phyloP scores from a whole-genome alignment of 805 yeast genomes.

The Yamadazyma scolyti region DNA sequence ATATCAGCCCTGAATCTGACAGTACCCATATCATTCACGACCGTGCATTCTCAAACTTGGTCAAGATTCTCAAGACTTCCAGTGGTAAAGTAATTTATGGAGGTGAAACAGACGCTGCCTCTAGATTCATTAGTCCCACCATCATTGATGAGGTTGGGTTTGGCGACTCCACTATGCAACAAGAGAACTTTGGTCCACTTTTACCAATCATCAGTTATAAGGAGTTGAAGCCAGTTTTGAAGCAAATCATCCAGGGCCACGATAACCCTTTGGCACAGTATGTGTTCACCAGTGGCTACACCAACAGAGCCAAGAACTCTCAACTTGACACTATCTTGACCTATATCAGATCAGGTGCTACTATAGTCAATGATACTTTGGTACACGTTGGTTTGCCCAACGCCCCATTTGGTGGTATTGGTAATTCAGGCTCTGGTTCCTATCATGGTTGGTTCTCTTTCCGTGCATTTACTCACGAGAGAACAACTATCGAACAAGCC shows the following conservation, averaged over 20 bases:
- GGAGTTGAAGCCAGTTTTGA: slow-evolving; percentile 41
- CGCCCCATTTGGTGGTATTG: slow-evolving; percentile 92
- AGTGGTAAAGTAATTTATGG: slow-evolving; percentile 52
- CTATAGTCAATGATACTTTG: slow-evolving; percentile 65
- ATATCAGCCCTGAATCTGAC: slow-evolving; percentile 18
- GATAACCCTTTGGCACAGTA: slow-evolving; percentile 84
- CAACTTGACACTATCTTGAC: slow-evolving; percentile 40
- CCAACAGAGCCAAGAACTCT: slow-evolving; percentile 43
- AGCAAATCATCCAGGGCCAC: slow-evolving; percentile 41
- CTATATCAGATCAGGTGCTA: slow-evolving; percentile 67
- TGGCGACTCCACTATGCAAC: slow-evolving; percentile 68
- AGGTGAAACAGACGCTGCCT: slow-evolving; percentile 33
- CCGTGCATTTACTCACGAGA: slow-evolving; percentile 68
- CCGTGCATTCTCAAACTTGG: slow-evolving; percentile 48
- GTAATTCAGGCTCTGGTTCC: slow-evolving; percentile 75
- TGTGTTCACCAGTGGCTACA: slow-evolving; percentile 50
- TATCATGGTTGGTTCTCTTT: slow-evolving; percentile 65
- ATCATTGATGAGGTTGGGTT: slow-evolving; percentile 59
- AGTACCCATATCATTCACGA: slow-evolving; percentile 62
- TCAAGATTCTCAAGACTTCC: slow-evolving; percentile 40
- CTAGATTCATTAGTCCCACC: slow-evolving; percentile 68
- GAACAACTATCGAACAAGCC: slow-evolving; percentile 64
- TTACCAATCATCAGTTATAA: slow-evolving; percentile 65
- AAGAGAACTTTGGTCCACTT: slow-evolving; percentile 83
- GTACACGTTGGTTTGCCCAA: slow-evolving; percentile 63